Conservation (phyloP, 352 stramenopile species). For the Phytophthora ohioensis region DNA sequence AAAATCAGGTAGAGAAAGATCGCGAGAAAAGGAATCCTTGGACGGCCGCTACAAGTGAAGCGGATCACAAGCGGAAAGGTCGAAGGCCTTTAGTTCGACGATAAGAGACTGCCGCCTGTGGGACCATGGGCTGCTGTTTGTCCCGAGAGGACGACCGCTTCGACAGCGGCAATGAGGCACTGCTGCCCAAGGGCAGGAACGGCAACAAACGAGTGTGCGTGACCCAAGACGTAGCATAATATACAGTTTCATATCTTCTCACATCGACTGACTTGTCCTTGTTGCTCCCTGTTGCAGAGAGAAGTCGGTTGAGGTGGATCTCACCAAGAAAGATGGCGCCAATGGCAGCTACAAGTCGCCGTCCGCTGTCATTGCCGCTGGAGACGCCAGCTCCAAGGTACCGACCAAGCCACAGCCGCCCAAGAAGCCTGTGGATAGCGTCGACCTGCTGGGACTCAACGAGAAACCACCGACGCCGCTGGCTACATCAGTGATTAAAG, state of each 20-base stretch:
- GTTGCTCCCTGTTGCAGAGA: slow-evolving; percentile 31
- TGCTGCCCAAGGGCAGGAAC: slow-evolving; percentile 67
- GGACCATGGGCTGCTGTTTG: slow-evolving; percentile 71
- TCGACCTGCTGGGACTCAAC: slow-evolving; percentile 59
- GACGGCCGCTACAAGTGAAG: background rate
- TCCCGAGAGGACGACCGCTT: slow-evolving; percentile 77
- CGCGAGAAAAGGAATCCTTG: slow-evolving; percentile 24
- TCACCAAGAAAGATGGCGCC: slow-evolving; percentile 40
- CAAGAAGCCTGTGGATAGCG: slow-evolving; percentile 42
- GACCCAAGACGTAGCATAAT: background rate
- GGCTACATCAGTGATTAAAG: slow-evolving; percentile 30
- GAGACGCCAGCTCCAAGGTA: slow-evolving; percentile 40
- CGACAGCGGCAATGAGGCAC: slow-evolving; percentile 51
- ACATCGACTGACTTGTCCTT: slow-evolving; percentile 4
- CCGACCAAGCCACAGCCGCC: slow-evolving; percentile 36
- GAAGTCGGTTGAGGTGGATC: slow-evolving; percentile 44
- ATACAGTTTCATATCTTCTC: background rate
- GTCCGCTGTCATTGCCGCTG: slow-evolving; percentile 38
- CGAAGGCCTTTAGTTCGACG: slow-evolving; percentile 1
- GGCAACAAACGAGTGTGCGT: slow-evolving; percentile 44
- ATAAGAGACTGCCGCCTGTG: slow-evolving; percentile 13
- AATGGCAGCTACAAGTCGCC: slow-evolving; percentile 47
- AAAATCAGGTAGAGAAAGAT: slow-evolving; percentile 25
- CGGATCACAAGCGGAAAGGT: slow-evolving; percentile 27
- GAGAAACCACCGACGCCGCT: slow-evolving; percentile 41